Base-by-base conservation (phyloP, 768 basidiomycete species). In the Trametes maxima region DNA sequence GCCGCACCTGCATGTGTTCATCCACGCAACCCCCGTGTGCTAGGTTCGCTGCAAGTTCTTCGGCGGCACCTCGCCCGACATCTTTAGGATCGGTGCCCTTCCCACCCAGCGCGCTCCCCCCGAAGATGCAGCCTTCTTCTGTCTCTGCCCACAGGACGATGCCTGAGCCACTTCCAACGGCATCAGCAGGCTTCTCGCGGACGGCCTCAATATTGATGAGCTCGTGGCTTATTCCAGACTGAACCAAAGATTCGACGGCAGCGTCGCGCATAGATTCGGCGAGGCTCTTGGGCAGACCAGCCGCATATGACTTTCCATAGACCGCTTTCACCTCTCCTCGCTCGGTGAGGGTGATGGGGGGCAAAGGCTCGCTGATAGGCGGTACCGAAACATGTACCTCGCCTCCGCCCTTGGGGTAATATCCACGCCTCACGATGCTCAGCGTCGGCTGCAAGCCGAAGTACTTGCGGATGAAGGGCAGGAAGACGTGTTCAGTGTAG, bases 101-200 rank as follows among this genome's bases (percentile, higher is more conserved):
- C 28, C 72, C 73, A 14, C 88, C 86, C 28, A 89, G 77, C 1
- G 88, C 85, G 61, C 86, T 87, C 2, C 89, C 90, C 1, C 85
- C 88, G 19, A 92, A 77, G 33, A 86, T 70, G 47, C 88, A 89
- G 1, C 88, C 89, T 14, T 77, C 78, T 39, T 82, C 82, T 22
- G 90, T 82, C 72, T 90, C 86, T 0, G 89, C 90, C 87, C 88
- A 90, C 14, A 92, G 71, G 2, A 90, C 77, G 56, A 92, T 84
- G 0, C 90, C 89, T 39, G 86, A 87, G 1, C 90, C 90, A 3
- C 79, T 81, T 0, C 89, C 89, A n/a, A 76, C 75, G 12, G 68
- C 69, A 24, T 72, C 60, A 5, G 52, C 8, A 17, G 62, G 54
- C 6, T 65, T 65, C 54, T 76, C 75, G 16, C 67, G 62, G 5